A percentile compares a stretch with the other conserved stretches of the same genome.
These are phyloP conservation scores for Mycena galopus DNA, from an alignment of 768 basidiomycete species.

Conservation along the genomic window DNA sequence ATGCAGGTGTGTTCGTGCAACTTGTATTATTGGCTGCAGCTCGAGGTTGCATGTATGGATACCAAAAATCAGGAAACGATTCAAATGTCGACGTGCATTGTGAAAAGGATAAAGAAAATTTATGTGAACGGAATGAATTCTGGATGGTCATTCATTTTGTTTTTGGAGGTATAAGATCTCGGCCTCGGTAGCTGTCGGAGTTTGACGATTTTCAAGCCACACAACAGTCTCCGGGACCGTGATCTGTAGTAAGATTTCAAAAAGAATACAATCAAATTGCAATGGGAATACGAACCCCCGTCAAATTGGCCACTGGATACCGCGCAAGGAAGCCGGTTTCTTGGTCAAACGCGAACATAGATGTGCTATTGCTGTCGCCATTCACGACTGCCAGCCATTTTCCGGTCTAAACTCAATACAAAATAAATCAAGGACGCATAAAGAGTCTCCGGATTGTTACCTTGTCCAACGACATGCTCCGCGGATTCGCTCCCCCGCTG, in stretches of 20 bases:
- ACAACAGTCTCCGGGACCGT: constrained; percentile 25
- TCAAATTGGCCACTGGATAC: constrained; percentile 27
- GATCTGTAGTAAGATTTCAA: constrained; percentile 1
- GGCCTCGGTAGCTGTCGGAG: constrained; percentile 14
- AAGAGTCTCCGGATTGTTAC: background rate
- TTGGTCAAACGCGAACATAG: constrained; percentile 25
- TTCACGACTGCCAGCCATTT: constrained; percentile 29
- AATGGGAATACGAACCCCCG: constrained; percentile 10
- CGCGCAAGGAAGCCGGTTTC: constrained; percentile 24
- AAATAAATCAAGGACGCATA: background rate
- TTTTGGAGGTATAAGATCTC: constrained; percentile 22
- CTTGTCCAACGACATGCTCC: constrained; percentile 32
- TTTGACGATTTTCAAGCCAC: constrained; percentile 21
- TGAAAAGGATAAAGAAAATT: too few relatives aligned
- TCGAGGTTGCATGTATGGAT: too few relatives aligned
- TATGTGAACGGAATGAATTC: too few relatives aligned
- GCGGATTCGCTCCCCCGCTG: constrained; percentile 29
- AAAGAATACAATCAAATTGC: background rate
- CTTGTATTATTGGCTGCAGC: too few relatives aligned
- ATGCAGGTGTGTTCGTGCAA: too few relatives aligned
- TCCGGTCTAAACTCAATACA: constrained; percentile 9
- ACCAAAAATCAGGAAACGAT: too few relatives aligned
- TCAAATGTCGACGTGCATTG: too few relatives aligned
- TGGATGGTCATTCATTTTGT: too few relatives aligned
- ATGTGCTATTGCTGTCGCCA: constrained; percentile 30